A percentile compares a stretch with the other conserved stretches of the same genome.
These are phyloP conservation scores for Arachnomyces sp. DNA, from an alignment of 2,329 filamentous ascomycete species.

Conservation along the genomic window DNA sequence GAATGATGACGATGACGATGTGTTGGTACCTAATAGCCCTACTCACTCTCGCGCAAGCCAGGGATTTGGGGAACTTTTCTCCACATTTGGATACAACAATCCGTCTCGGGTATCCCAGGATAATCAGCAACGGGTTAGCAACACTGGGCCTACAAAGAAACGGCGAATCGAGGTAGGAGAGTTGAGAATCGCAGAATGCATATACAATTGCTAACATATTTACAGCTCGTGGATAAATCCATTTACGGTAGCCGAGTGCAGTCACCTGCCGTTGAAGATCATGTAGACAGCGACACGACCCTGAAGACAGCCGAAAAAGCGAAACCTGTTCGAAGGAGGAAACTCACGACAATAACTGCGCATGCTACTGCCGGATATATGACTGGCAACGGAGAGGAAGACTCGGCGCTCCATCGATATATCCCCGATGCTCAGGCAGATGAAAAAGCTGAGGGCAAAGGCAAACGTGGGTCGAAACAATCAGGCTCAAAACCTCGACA, in stretches of 20 bases:
- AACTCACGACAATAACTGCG: constrained; percentile 67
- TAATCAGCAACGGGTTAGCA: constrained; percentile 7
- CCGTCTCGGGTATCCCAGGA: constrained; percentile 13
- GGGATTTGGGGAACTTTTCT: constrained; percentile 30
- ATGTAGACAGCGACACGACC: neutral
- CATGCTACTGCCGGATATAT: constrained; percentile 65
- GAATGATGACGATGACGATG: constrained; percentile 3
- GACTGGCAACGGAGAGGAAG: constrained; percentile 24
- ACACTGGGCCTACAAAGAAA: constrained; percentile 27
- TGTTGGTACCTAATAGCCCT: constrained; percentile 1
- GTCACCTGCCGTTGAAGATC: no score
- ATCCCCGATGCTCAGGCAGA: constrained; percentile 29
- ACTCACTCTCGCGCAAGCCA: neutral
- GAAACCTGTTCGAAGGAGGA: constrained; percentile 49
- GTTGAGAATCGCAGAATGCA: no score
- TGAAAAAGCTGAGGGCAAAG: constrained; percentile 14
- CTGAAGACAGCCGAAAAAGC: constrained; percentile 10
- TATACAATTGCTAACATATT: neutral
- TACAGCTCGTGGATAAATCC: constrained; percentile 1
- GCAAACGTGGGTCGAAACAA: constrained; percentile 19
- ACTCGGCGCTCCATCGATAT: constrained; percentile 39
- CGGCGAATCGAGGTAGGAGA: constrained; percentile 28
- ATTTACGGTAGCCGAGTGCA: no score
- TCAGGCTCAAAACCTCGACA: constrained; percentile 12
- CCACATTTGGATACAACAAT: constrained; percentile 32